These are phyloP conservation scores for Exophiala bonariae DNA, from an alignment of 2,329 filamentous ascomycete genomes.

Conservation along the genomic window DNA sequence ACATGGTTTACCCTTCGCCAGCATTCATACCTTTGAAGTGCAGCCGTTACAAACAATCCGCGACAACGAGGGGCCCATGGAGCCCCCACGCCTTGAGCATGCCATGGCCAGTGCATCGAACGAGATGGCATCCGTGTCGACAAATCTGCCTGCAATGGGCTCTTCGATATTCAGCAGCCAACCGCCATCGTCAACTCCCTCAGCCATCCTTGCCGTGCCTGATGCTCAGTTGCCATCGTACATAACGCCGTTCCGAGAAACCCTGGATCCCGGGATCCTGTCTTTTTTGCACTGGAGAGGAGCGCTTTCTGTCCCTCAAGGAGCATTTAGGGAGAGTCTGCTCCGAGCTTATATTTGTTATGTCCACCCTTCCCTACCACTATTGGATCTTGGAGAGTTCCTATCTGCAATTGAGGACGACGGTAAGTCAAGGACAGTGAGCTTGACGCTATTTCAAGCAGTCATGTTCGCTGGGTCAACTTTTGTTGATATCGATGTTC, in stretches of 20 bases:
- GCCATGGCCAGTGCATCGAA: too few relatives aligned
- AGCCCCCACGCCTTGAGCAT: too few relatives aligned
- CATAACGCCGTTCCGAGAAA: background rate
- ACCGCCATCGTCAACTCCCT: too few relatives aligned
- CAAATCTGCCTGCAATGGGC: too few relatives aligned
- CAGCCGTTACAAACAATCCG: background rate
- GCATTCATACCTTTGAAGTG: background rate
- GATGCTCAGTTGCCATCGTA: background rate
- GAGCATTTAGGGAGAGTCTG: constrained; percentile 72
- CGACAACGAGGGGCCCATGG: too few relatives aligned
- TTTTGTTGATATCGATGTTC: constrained; percentile 57
- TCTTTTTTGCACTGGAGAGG: constrained; percentile 58
- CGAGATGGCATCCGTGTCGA: too few relatives aligned
- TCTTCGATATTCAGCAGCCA: too few relatives aligned
- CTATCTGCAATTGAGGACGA: constrained; percentile 59
- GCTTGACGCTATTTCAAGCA: constrained; percentile 84
- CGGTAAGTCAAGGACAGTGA: constrained; percentile 61
- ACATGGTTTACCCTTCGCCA: background rate
- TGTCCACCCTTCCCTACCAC: constrained; percentile 90
- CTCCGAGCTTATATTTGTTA: constrained; percentile 81
- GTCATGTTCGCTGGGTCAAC: constrained; percentile 91
- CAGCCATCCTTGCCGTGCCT: too few relatives aligned
- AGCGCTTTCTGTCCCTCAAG: constrained; percentile 71
- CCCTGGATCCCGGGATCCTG: background rate
- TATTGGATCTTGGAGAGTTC: constrained; percentile 68